Base-by-base conservation (phyloP, 1,284 basidiomycete species). In the Sporisorium sorghi region DNA sequence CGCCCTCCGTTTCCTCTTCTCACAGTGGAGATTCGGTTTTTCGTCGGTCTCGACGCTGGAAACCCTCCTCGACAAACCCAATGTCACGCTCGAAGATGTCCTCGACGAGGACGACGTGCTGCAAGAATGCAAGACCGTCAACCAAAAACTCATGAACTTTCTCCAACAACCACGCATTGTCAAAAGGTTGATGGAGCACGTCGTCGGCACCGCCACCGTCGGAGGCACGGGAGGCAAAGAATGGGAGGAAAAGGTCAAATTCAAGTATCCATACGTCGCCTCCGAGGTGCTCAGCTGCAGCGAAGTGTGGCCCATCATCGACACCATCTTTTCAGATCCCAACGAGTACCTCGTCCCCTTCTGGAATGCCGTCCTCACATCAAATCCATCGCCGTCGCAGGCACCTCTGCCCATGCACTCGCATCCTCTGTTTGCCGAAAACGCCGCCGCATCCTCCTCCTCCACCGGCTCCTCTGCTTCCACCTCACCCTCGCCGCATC, bases 51-150 rank as follows among this genome's bases (percentile, higher is more conserved):
- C 83, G 35, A 77, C 79, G 28, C 68, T 84, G 14, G 79, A 82
- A 26, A 77, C 77, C 12, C 55, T 84, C 5, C 76, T 84, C 17
- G 83, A 84, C 33, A 78, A 79, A 59, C 73, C 72, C 23, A 80
- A 81, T 47, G 78, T 84, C 90, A 76, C 79, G 40, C 88, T 97
- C 51, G 94, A 97, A 85, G 91, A 93, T 52, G 90, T 98, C 62
- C 87, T 98, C 61, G 94, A 97, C 86, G 93, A 97, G 86, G 92
- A 93, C 84, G 94, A 97, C 85, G 87, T 97, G 58, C 87, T 98
- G 54, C 92, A 93, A 85, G 95, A 98, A 85, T 94, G 93, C 89
- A 98, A 98, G 86, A 88, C 92, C 5, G 93, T 96, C 85, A 97
- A 97, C 84, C 91, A 91, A 37, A 88, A 93, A 76, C 89, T 94